phyloP scores from a whole-genome alignment of 225 moss, liverwort and hornwort genomes.

The Physcomitrium patens region DNA sequence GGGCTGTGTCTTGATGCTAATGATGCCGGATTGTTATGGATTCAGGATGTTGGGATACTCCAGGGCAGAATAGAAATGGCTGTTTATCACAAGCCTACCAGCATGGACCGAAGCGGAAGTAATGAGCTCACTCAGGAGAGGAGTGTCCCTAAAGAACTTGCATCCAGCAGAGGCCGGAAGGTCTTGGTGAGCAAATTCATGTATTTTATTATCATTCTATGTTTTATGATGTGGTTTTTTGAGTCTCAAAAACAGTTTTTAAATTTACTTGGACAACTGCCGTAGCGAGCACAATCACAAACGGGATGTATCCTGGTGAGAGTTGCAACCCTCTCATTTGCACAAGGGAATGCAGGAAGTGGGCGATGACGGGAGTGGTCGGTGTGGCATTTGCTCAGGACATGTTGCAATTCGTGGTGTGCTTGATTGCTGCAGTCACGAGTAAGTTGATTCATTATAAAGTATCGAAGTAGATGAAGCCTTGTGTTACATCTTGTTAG shows the following conservation, averaged over 20 bases:
- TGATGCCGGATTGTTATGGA: slow-evolving; percentile 3
- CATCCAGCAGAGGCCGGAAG: slow-evolving; percentile 40
- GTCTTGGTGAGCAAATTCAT: slow-evolving; percentile 41
- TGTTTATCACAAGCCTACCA: slow-evolving; percentile 21
- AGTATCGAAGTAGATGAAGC: background rate
- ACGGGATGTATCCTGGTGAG: background rate
- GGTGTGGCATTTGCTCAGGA: slow-evolving; percentile 83
- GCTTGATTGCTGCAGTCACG: slow-evolving; percentile 91
- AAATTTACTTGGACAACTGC: background rate
- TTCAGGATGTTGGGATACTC: slow-evolving; percentile 33
- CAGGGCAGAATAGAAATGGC: slow-evolving; percentile 30
- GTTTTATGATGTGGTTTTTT: slow-evolving; percentile 15
- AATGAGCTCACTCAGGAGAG: slow-evolving; percentile 30
- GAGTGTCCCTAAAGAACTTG: slow-evolving; percentile 24
- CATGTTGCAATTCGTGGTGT: slow-evolving; percentile 68
- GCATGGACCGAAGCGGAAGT: slow-evolving; percentile 31
- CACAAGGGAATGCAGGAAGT: slow-evolving; percentile 46
- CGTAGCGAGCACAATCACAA: background rate
- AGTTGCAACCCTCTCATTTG: slow-evolving; percentile 29
- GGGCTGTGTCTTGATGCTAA: slow-evolving; percentile 9
- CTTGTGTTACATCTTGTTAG: background rate
- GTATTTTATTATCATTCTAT: background rate
- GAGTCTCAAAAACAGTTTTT: slow-evolving; percentile 8
- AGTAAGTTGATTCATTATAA: slow-evolving; percentile 54
- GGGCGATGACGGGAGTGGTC: slow-evolving; percentile 59